Percentiles rank a stretch among this genome's conserved stretches.
phyloP scores from a whole-genome alignment of 306 rosid species.

The Medicago arabica region DNA sequence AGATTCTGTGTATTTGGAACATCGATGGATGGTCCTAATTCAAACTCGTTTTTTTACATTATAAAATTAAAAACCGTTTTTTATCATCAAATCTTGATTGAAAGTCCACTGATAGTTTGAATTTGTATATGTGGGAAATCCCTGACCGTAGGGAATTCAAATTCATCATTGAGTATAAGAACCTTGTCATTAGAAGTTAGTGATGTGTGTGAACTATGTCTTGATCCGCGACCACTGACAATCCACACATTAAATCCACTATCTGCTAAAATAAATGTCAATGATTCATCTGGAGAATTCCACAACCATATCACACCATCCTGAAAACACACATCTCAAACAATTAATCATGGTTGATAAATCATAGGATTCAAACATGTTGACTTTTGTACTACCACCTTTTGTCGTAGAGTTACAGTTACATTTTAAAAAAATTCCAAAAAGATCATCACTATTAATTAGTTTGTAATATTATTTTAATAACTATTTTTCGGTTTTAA shows the following conservation, averaged over 20 bases:
- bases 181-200: slow-evolving; percentile 53
- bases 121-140: neutral
- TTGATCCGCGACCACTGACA: slow-evolving; percentile 66
- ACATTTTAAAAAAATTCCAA: no score
- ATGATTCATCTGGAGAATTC: slow-evolving; percentile 56
- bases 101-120: neutral
- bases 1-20: neutral
- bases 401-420: no score
- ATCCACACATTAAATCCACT: slow-evolving; percentile 81
- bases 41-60: no score
- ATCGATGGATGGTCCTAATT: neutral
- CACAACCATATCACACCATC: slow-evolving; percentile 62
- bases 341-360: neutral
- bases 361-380: neutral
- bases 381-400: neutral
- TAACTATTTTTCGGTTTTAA: no score
- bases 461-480: no score
- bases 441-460: no score
- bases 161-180: neutral
- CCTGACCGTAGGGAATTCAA: neutral
- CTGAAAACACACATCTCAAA: slow-evolving; percentile 31
- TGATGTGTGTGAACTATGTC: slow-evolving; percentile 56
- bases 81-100: neutral
- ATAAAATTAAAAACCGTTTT: no score
- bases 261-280: slow-evolving; percentile 68